Evolutionary conservation across 495 filamentous ascomycete species (phyloP).

Genomic region (Neurospora africana): DNA sequence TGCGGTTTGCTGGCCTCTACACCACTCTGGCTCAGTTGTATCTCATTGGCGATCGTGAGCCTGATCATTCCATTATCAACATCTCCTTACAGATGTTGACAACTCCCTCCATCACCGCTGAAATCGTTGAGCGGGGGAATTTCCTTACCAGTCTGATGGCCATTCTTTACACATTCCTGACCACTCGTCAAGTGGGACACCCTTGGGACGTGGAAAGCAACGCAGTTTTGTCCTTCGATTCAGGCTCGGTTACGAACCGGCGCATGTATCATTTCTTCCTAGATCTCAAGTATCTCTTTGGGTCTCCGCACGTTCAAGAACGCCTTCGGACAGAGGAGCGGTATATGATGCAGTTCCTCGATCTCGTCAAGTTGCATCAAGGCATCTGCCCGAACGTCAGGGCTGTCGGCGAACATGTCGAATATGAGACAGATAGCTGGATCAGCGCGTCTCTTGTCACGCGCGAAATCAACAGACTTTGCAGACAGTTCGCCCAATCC

Average conservation of each 20-base stretch:
- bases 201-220: conserved; percentile 75
- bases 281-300: conserved; percentile 81
- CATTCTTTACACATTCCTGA: conserved; percentile 94
- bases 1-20: conserved; percentile 88
- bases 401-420: conserved; percentile 88
- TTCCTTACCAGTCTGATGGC: conserved; percentile 91
- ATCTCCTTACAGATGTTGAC: conserved; percentile 93
- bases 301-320: conserved; percentile 75
- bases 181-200: conserved; percentile 87
- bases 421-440: conserved; percentile 97
- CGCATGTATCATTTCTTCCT: conserved; percentile 95
- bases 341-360: conserved; percentile 88
- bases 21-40: conserved; percentile 89
- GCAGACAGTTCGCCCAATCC: conserved; percentile 76
- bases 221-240: conserved; percentile 82
- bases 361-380: conserved; percentile 89
- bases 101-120: conserved; percentile 87
- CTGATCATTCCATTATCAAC: conserved; percentile 97
- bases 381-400: conserved; percentile 91
- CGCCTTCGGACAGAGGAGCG: conserved; percentile 69
- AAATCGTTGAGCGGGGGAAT: conserved; percentile 91
- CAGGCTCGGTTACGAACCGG: conserved; percentile 84
- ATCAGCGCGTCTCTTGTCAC: conserved; percentile 92
- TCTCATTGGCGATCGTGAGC: conserved; percentile 90
- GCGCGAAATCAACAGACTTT: conserved; percentile 85